These are phyloP conservation scores for Cudoniella acicularis DNA, from an alignment of 495 filamentous ascomycete species.

Conservation along the genomic window DNA sequence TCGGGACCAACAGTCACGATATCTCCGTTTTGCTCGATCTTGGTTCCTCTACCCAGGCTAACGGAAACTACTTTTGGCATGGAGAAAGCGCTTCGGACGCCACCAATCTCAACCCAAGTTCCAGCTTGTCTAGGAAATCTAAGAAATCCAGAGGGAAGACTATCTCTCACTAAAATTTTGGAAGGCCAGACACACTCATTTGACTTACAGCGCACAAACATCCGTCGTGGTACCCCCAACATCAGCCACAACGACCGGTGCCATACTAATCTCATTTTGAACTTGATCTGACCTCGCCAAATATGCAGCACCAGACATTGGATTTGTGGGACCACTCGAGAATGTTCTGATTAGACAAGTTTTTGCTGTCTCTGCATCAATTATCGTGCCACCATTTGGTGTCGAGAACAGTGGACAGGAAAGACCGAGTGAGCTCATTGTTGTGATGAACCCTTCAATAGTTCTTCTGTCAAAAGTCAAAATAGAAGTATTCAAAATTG, in stretches of 20 bases:
- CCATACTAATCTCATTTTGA: slow-evolving; percentile 23
- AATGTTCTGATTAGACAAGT: slow-evolving; percentile 47
- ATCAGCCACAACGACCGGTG: slow-evolving; percentile 39
- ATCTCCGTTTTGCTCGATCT: slow-evolving; percentile 24
- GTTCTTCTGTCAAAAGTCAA: slow-evolving; percentile 39
- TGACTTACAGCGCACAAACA: slow-evolving; percentile 45
- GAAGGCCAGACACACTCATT: too few relatives aligned
- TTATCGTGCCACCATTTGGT: slow-evolving; percentile 48
- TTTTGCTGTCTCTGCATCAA: slow-evolving; percentile 35
- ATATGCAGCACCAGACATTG: slow-evolving; percentile 47
- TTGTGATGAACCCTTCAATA: slow-evolving; percentile 36
- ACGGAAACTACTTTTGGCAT: slow-evolving; percentile 49
- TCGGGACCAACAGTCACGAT: slow-evolving; percentile 41
- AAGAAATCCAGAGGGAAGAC: slow-evolving; percentile 50
- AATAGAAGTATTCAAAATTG: slow-evolving; percentile 48
- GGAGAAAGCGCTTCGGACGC: slow-evolving; percentile 47
- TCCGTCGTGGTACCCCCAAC: slow-evolving; percentile 55
- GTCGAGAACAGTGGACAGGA: slow-evolving; percentile 45
- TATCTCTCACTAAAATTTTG: too few relatives aligned
- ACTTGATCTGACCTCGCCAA: slow-evolving; percentile 27
- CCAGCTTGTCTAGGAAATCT: slow-evolving; percentile 54
- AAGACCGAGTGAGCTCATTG: slow-evolving; percentile 38
- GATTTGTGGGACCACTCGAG: slow-evolving; percentile 47
- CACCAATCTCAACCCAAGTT: slow-evolving; percentile 42
- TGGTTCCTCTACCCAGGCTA: slow-evolving; percentile 49